Base-by-base conservation (phyloP, 164 flowering plant genomes). In the Warburgia ugandensis region DNA sequence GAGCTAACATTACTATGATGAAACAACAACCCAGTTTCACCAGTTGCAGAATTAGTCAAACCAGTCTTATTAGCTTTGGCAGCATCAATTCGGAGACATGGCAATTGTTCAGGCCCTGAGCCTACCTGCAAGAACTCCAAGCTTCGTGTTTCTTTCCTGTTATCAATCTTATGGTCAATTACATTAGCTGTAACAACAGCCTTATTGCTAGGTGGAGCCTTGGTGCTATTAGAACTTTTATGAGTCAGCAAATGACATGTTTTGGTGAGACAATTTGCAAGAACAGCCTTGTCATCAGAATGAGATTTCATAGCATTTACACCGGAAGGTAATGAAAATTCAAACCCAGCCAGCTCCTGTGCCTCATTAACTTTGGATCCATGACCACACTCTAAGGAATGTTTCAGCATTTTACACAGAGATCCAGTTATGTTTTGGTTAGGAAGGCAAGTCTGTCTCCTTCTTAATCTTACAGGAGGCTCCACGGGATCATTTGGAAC, bases 241-340 rank as follows among this genome's bases (percentile, higher is more conserved):
- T 29, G 54, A 48, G 59, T 33, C n/a, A 19, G 16, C 21, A 31
- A 40, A 1, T 4, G 17, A 5, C 14, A 22, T 50, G 3, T 28
- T 14, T 13, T 35, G 6, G 11, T 43, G 29, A 0, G 51, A 25
- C 28, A 28, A 13, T 21, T 21, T 33, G 45, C 30, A 22, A 28
- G 8, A 35, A 43, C 36, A 37, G 9, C 40, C 16, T 7, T 30
- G 23, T 23, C 20, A 20, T 43, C 31, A 43, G 43, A n/a, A 59
- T 33, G 29, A 33, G 49, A 16, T 3, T 4, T 20, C 31, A 19
- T 21, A 19, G 21, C 40, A 39, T 49, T 32, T 22, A 25, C 29
- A 30, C 31, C 37, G 25, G 51, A 20, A 44, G 29, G 36, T 23
- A 23, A 35, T 48, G 36, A 40, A 21, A 36, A 21, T 38, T 38